Evolutionary conservation across 805 yeast genomes (phyloP), one percentile per base, ranked within the genome.

Genomic region (Metschnikowia amazonensis): DNA sequence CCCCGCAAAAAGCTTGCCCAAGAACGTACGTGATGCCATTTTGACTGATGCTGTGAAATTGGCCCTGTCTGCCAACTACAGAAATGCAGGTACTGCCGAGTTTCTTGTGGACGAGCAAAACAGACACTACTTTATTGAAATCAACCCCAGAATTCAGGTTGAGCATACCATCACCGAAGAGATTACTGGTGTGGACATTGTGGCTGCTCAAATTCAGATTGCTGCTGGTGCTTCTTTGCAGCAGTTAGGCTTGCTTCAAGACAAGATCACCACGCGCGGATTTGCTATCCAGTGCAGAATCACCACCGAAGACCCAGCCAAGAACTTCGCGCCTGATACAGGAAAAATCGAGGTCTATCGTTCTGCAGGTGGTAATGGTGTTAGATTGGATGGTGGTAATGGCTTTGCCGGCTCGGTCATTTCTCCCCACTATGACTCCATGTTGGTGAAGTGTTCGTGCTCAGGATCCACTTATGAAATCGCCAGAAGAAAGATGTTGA

Each of bases 311-410:
- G 99, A 92, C 65, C 98, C 99, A 10, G 65, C 95, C 43, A 90
- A 90, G 74, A 88, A 86, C 64, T 92, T 92, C 82, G 97, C 88
- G 71, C 99, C 99, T 13, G 99, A 92, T 65, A 94, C 98, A 3
- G 99, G 99, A 65, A 89, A 90, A 70, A 86, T 92, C 59, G 99
- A 92, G 69, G 99, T 92, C 37, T 92, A 92, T 76, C 82, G 98
- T 68, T 89, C 97, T 37, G 88, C 98, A 18, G 99, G 99, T 71
- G 99, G 99, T 76, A 94, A 94, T 64, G 99, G 99, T 68, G 97
- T 94, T 39, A 84, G 99, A 74, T 78, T 94, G 58, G 99, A 92
- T 62, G 99, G 99, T 74, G 98, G 98, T 72, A 92, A 92, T 65
- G 97, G 97, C 3, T 92, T 89, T 67, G 95, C 96, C 10, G 99